These are phyloP conservation scores for Apiotrichum montevideense DNA, from an alignment of 1,284 basidiomycete genomes.

Conservation along the genomic window DNA sequence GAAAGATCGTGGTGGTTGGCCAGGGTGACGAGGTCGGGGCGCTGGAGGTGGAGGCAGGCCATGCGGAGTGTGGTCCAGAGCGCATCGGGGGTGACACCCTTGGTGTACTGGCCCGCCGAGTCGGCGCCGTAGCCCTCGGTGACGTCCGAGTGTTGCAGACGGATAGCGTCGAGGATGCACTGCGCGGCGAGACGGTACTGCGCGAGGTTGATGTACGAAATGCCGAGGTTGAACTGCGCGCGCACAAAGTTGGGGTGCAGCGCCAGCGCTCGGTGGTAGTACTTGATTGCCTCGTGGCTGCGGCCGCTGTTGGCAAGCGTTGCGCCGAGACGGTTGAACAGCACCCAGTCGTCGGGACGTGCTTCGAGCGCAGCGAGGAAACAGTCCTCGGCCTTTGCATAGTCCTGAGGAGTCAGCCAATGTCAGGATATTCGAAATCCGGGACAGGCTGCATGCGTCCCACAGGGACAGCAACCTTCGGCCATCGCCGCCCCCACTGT, in stretches of 20 bases:
- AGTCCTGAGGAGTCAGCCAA: slow-evolving; percentile 56
- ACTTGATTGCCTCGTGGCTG: slow-evolving; percentile 75
- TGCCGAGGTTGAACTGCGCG: slow-evolving; percentile 85
- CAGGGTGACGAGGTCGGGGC: slow-evolving; percentile 14
- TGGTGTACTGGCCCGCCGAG: slow-evolving; percentile 44
- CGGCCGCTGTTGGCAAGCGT: slow-evolving; percentile 89
- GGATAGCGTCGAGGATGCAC: slow-evolving; percentile 76
- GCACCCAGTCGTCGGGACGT: slow-evolving; percentile 89
- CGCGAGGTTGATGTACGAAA: slow-evolving; percentile 82
- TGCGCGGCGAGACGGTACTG: slow-evolving; percentile 75
- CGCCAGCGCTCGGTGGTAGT: slow-evolving; percentile 83
- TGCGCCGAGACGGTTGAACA: slow-evolving; percentile 94
- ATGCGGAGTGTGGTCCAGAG: slow-evolving; percentile 81
- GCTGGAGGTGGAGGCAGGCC: slow-evolving; percentile 58
- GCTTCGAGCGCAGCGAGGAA: slow-evolving; percentile 82
- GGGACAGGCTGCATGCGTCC: background rate
- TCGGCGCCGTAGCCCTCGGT: slow-evolving; percentile 52
- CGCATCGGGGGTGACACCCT: slow-evolving; percentile 66
- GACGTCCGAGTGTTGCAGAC: slow-evolving; percentile 72
- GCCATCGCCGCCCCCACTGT: no score
- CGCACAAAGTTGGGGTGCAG: slow-evolving; percentile 91
- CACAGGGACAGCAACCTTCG: no score
- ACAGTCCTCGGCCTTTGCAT: slow-evolving; percentile 86
- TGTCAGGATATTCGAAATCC: background rate
- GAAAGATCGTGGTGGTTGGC: slow-evolving; percentile 16